These are phyloP conservation scores for Hypoxylon sp. DNA, from an alignment of 2,329 filamentous ascomycete genomes.

Conservation along the genomic window DNA sequence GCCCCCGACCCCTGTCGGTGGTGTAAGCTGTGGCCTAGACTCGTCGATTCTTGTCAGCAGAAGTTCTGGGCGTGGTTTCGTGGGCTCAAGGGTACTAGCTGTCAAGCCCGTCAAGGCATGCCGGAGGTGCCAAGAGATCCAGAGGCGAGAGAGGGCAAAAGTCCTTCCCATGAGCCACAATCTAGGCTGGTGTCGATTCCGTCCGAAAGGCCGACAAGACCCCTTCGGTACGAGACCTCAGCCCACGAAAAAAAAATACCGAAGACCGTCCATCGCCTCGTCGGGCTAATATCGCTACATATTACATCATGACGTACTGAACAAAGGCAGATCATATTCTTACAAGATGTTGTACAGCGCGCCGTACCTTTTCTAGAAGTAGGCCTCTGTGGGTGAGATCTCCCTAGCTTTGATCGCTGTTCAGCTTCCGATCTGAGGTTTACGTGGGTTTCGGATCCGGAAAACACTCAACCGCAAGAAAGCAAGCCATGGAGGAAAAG, in stretches of 20 bases:
- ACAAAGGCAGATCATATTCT: constrained; percentile 15
- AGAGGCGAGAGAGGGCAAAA: constrained; percentile 30
- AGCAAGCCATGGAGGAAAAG: constrained; percentile 34
- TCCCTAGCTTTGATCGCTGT: constrained; percentile 25
- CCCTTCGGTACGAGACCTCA: constrained; percentile 14
- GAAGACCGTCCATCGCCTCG: constrained; percentile 30
- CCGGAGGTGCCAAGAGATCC: constrained; percentile 37
- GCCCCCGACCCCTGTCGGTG: constrained; percentile 11
- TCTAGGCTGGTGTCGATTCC: constrained; percentile 34
- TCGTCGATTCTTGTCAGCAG: constrained; percentile 32
- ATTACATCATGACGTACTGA: constrained; percentile 18
- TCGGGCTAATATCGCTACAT: constrained; percentile 25
- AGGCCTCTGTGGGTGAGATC: constrained; percentile 14
- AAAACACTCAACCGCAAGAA: constrained; percentile 12
- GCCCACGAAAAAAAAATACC: constrained; percentile 28
- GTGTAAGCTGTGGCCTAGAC: constrained; percentile 30
- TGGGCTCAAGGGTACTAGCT: constrained; percentile 14
- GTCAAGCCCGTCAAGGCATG: constrained; percentile 24
- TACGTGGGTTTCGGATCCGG: constrained; percentile 27
- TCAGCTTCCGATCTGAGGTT: constrained; percentile 18
- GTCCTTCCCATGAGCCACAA: constrained; percentile 32
- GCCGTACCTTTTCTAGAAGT: constrained; percentile 6
- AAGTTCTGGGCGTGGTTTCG: constrained; percentile 25
- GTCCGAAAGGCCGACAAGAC: constrained; percentile 34
- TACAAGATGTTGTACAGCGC: constrained; percentile 28